Evolutionary conservation across 495 filamentous ascomycete genomes (phyloP).

Genomic region (Neurospora sp.): DNA sequence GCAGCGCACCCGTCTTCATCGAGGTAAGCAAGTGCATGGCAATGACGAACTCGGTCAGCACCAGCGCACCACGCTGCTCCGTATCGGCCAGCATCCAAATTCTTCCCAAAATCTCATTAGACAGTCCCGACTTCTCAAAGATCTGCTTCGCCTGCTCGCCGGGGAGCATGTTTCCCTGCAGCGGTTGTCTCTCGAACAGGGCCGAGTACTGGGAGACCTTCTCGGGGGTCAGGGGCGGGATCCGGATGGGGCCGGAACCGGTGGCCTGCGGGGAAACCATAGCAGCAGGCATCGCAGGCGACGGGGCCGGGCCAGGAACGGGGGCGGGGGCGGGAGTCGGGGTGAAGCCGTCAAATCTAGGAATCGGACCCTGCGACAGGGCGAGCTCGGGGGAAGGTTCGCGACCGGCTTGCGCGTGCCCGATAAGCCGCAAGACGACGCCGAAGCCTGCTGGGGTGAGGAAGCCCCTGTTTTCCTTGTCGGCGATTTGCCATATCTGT

Average conservation of each 20-base stretch:
- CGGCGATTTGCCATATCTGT: constrained; percentile 98
- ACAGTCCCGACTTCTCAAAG: constrained; percentile 82
- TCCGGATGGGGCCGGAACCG: constrained; percentile 63
- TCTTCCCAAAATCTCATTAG: constrained; percentile 79
- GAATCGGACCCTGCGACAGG: constrained; percentile 69
- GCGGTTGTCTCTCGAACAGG: constrained; percentile 79
- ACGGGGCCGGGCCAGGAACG: constrained; percentile 39
- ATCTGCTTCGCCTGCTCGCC: constrained; percentile 88
- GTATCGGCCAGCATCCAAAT: constrained; percentile 95
- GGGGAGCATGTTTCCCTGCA: constrained; percentile 63
- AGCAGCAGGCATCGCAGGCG: constrained; percentile 40
- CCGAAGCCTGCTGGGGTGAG: constrained; percentile 87
- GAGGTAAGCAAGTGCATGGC: constrained; percentile 96
- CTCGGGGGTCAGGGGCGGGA: constrained; percentile 80
- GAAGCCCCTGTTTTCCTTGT: constrained; percentile 89
- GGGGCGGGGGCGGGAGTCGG: constrained; percentile 29
- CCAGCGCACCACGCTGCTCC: constrained; percentile 82
- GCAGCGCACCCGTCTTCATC: constrained; percentile 71
- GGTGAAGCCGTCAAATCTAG: constrained; percentile 74
- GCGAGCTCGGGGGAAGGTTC: constrained; percentile 68
- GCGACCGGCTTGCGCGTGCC: constrained; percentile 81
- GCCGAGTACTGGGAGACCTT: constrained; percentile 78
- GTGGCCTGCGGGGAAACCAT: constrained; percentile 40
- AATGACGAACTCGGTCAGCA: constrained; percentile 87
- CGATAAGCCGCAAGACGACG: constrained; percentile 84